Evolutionary conservation across 352 stramenopile species (phyloP).

Genomic region (Pythium sukuiense): DNA sequence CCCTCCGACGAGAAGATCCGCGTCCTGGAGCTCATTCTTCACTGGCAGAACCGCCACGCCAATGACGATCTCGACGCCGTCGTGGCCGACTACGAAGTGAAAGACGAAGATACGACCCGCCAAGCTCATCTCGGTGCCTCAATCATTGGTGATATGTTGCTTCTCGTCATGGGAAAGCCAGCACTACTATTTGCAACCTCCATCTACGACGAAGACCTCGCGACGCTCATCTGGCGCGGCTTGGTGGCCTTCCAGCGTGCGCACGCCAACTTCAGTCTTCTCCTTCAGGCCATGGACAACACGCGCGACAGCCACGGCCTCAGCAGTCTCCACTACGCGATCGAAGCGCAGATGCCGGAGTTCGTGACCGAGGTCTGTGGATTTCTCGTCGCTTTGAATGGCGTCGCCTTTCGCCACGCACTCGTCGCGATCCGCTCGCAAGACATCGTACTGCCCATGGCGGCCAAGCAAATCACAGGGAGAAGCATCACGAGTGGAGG

Average conservation of each 20-base stretch:
- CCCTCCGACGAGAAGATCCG: constrained; percentile 17
- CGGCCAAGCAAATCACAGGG: constrained; percentile 57
- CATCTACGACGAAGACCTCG: constrained; percentile 85
- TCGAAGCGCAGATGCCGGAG: constrained; percentile 66
- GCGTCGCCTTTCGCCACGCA: constrained; percentile 6
- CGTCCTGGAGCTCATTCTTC: constrained; percentile 18
- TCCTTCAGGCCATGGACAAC: constrained; percentile 73
- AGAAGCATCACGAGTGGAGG: constrained; percentile 75
- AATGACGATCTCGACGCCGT: constrained; percentile 27
- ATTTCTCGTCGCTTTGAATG: constrained; percentile 6
- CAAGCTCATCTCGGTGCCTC: constrained; percentile 1
- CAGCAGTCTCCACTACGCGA: constrained; percentile 72
- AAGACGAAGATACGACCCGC: constrained; percentile 7
- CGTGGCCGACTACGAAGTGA: constrained; percentile 34
- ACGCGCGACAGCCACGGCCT: constrained; percentile 63
- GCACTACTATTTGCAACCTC: constrained; percentile 77
- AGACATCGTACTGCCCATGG: constrained; percentile 68
- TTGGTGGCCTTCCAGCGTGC: constrained; percentile 46
- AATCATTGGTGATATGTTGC: constrained; percentile 27
- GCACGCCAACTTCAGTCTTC: constrained; percentile 43
- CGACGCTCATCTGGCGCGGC: constrained; percentile 57
- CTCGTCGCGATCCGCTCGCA: constrained; percentile 33
- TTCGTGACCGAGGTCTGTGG: constrained; percentile 44
- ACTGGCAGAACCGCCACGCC: constrained; percentile 22
- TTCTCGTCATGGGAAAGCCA: constrained; percentile 76